phyloP scores from a whole-genome alignment of 106 monocot species.

The Dioscorea alata region DNA sequence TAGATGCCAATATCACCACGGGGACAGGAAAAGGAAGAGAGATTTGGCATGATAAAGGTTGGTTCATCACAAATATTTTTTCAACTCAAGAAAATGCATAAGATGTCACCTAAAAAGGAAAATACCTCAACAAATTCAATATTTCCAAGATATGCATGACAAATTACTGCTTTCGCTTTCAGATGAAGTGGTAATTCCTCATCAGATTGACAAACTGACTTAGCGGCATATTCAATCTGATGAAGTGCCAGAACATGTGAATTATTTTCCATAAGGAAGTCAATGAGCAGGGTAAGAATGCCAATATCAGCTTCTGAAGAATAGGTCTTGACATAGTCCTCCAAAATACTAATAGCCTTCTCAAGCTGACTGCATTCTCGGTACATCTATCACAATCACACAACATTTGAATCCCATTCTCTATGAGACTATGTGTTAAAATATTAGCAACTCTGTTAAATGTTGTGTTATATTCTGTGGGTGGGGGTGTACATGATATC shows the following conservation, averaged over 20 bases:
- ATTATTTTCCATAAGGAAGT: conserved; percentile 52
- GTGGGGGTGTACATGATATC: too few relatives aligned
- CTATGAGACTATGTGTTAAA: too few relatives aligned
- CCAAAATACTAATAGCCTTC: conserved; percentile 55
- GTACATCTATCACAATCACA: conserved; percentile 53
- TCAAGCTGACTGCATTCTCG: conserved; percentile 50
- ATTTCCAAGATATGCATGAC: conserved; percentile 75
- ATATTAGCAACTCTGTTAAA: too few relatives aligned
- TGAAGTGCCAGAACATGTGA: conserved; percentile 54
- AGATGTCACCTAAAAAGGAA: neutral
- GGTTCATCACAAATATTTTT: too few relatives aligned
- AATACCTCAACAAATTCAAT: conserved; percentile 67
- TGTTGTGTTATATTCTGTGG: too few relatives aligned
- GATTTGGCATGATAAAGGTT: too few relatives aligned
- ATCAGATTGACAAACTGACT: conserved; percentile 10
- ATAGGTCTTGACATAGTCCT: conserved; percentile 50
- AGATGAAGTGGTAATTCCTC: conserved; percentile 36
- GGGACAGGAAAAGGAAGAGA: too few relatives aligned
- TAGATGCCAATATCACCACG: too few relatives aligned
- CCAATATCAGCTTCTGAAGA: conserved; percentile 27
- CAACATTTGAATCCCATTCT: too few relatives aligned
- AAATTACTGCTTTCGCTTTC: conserved; percentile 56
- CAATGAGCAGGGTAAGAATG: conserved; percentile 46
- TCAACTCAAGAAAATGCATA: too few relatives aligned
- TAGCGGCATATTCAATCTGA: conserved; percentile 32